phyloP scores from a whole-genome alignment of 768 basidiomycete genomes.

The Cystofilobasidium bisporidii region DNA sequence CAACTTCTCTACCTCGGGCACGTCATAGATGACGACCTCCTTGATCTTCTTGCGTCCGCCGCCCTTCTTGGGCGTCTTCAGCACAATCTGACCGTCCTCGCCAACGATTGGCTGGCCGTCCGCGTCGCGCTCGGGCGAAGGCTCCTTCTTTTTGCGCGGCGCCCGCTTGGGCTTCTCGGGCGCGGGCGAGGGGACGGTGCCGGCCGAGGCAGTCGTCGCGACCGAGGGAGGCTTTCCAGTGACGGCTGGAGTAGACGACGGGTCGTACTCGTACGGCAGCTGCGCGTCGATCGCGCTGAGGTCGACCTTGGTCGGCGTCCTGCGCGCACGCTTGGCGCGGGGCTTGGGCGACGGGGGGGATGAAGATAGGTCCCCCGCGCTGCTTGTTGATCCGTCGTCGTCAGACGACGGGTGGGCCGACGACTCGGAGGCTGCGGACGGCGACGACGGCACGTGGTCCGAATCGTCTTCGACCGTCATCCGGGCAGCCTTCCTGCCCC shows the following conservation, averaged over 20 bases:
- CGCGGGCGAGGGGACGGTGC: not conserved
- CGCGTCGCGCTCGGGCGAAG: constrained; percentile 10
- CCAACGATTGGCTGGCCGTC: constrained; percentile 4
- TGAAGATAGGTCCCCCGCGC: not conserved
- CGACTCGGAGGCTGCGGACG: not conserved
- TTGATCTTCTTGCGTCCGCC: constrained; percentile 7
- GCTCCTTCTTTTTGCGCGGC: constrained; percentile 12
- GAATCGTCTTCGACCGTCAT: not conserved
- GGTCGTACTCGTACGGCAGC: not conserved
- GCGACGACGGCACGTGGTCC: not conserved
- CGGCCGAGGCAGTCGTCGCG: not conserved
- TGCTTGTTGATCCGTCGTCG: not conserved
- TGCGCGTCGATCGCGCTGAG: not conserved
- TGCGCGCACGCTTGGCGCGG: not conserved
- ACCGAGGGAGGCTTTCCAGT: not conserved
- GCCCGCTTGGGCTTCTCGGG: constrained; percentile 1
- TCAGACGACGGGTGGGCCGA: not conserved
- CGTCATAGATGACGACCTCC: constrained; percentile 29
- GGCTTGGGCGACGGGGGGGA: not conserved
- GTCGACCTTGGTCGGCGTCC: constrained; percentile 1
- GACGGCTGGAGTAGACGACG: not conserved
- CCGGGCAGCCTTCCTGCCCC: not conserved
- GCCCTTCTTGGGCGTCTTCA: constrained; percentile 22
- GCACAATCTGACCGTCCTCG: constrained; percentile 10
- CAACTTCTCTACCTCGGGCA: constrained; percentile 33